Conservation (phyloP, 768 basidiomycete species). For the Mycena amicta region DNA sequence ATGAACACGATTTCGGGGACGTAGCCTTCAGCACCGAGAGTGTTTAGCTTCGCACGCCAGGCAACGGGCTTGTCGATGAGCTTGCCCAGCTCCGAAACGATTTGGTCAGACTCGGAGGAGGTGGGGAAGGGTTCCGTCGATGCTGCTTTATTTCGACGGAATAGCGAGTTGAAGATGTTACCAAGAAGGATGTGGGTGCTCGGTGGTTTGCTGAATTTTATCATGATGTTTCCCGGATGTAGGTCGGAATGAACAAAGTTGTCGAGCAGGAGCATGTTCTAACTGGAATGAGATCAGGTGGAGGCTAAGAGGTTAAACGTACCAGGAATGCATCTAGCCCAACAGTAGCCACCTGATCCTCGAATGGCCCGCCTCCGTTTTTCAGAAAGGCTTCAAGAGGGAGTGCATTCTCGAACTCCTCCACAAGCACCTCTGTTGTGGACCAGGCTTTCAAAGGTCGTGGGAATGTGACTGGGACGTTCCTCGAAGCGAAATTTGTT, state of each 20-base stretch:
- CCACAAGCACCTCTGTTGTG: conserved; percentile 81
- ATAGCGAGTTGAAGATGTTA: conserved; percentile 59
- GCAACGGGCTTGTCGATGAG: conserved; percentile 58
- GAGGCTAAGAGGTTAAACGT: conserved; percentile 33
- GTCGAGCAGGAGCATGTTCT: conserved; percentile 98
- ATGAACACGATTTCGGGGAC: conserved; percentile 95
- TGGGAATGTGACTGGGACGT: conserved; percentile 87
- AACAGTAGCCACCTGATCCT: conserved; percentile 85
- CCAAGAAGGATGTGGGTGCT: conserved; percentile 64
- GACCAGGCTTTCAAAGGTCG: conserved; percentile 82
- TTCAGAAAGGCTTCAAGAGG: conserved; percentile 85
- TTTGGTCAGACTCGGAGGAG: conserved; percentile 55
- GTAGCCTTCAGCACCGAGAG: conserved; percentile 71
- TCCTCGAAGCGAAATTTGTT: conserved; percentile 78
- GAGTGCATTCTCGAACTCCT: conserved; percentile 91
- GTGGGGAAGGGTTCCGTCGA: conserved; percentile 31
- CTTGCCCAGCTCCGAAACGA: conserved; percentile 70
- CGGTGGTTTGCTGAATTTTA: conserved; percentile 92
- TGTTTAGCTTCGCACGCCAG: conserved; percentile 73
- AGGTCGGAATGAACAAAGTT: conserved; percentile 96
- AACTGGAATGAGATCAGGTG: conserved; percentile 11
- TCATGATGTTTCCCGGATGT: conserved; percentile 95
- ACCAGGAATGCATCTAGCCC: conserved; percentile 96
- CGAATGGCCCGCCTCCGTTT: conserved; percentile 92
- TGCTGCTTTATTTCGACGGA: conserved; percentile 32